Evolutionary conservation across 140 eudicot genomes (phyloP).

Genomic region (Senecio squalidus): DNA sequence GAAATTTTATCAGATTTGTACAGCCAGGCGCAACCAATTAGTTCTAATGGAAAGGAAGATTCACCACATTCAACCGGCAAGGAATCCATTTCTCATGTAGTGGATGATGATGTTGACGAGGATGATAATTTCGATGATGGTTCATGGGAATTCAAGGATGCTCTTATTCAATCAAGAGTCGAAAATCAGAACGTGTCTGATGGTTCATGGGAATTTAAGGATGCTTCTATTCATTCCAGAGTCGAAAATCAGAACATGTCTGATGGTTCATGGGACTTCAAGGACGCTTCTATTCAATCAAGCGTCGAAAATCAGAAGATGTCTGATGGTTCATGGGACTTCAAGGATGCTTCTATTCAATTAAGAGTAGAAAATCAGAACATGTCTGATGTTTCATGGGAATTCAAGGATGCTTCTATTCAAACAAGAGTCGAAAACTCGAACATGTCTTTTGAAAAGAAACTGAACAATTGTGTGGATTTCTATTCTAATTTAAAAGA

Average conservation of each 20-base stretch:
- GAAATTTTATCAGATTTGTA: constrained; percentile 70
- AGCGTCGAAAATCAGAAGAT: constrained; percentile 19
- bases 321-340: constrained; percentile 64
- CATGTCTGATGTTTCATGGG: too few species aligned
- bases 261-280: constrained; percentile 62
- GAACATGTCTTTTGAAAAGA: constrained; percentile 25
- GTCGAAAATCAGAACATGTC: constrained; percentile 20
- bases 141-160: constrained; percentile 73
- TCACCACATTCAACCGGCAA: constrained; percentile 15
- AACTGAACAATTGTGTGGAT: constrained; percentile 32
- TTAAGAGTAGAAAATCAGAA: constrained; percentile 16
- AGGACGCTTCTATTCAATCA: constrained; percentile 38
- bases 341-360: constrained; percentile 45
- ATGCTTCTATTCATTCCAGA: constrained; percentile 30
- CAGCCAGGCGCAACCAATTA: constrained; percentile 53
- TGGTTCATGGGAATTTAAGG: constrained; percentile 66
- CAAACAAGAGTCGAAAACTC: too few species aligned
- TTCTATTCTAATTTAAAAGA: constrained; percentile 49
- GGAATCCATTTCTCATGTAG: constrained; percentile 25
- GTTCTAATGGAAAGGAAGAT: constrained; percentile 23
- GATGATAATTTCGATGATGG: constrained; percentile 37
- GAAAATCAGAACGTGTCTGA: constrained; percentile 33
- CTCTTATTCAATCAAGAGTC: constrained; percentile 18
- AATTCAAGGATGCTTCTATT: too few species aligned
- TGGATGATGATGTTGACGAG: constrained; percentile 27